A percentile compares a stretch with the other conserved stretches of the same genome.
Conservation (phyloP, 352 stramenopile genomes). For the Peronospora farinosa region DNA sequence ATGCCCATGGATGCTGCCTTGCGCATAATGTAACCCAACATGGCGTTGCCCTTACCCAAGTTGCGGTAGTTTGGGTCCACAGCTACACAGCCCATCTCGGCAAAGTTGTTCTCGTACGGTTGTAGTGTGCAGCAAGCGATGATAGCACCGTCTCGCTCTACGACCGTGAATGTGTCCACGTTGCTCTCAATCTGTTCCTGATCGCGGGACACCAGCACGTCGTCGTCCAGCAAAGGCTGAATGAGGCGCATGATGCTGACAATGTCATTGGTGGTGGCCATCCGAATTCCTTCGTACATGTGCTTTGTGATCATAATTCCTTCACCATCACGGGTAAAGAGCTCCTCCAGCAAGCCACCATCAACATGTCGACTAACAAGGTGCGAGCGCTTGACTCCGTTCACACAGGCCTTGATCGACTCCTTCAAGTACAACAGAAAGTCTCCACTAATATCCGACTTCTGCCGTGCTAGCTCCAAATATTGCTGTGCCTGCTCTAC, state of each 20-base stretch:
- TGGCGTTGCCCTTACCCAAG: constrained; percentile 81
- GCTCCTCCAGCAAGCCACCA: constrained; percentile 91
- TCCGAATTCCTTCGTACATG: constrained; percentile 94
- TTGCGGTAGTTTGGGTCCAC: constrained; percentile 85
- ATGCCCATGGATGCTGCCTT: constrained; percentile 81
- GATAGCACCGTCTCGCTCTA: constrained; percentile 85
- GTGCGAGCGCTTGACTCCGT: constrained; percentile 80
- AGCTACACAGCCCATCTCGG: constrained; percentile 87
- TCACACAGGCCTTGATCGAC: constrained; percentile 76
- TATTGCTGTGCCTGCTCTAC: constrained; percentile 82
- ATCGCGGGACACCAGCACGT: constrained; percentile 82
- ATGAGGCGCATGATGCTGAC: constrained; percentile 85
- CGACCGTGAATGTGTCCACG: constrained; percentile 82
- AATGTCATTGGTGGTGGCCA: constrained; percentile 90
- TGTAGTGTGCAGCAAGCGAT: constrained; percentile 86
- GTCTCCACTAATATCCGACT: constrained; percentile 51
- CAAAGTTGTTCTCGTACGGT: constrained; percentile 86
- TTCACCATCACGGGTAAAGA: constrained; percentile 96
- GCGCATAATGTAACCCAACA: constrained; percentile 89
- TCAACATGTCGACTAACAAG: constrained; percentile 83
- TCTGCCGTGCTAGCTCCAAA: constrained; percentile 59
- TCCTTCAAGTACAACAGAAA: constrained; percentile 83
- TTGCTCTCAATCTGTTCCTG: constrained; percentile 87
- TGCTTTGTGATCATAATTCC: constrained; percentile 96
- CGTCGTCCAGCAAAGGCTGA: constrained; percentile 81